Evolutionary conservation across 2,329 filamentous ascomycete species (phyloP).

Genomic region (Byssochlamys sp.): DNA sequence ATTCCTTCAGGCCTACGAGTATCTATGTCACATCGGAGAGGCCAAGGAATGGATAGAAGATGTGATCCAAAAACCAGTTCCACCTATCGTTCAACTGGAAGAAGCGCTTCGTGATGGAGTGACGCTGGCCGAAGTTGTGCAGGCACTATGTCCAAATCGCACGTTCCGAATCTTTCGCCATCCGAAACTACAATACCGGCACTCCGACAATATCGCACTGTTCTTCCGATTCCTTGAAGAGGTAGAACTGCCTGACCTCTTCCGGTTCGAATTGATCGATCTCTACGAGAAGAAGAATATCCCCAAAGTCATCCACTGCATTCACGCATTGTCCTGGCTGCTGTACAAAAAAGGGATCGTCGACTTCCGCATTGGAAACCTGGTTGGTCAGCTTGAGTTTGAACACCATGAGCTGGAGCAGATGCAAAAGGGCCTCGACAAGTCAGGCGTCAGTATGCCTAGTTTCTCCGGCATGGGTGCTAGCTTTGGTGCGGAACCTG

Average conservation of each 20-base stretch:
- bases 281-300: conserved; percentile 99
- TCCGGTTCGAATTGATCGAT: conserved; percentile 93
- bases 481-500: conserved; percentile 78
- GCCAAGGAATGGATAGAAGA: conserved; percentile 99
- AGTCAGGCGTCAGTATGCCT: conserved; percentile 88
- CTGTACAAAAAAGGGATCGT: conserved; percentile 89
- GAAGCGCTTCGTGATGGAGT: conserved; percentile 87
- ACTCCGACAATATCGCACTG: conserved; percentile 94
- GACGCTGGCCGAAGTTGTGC: conserved; percentile 85
- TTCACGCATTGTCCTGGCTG: conserved; percentile 95
- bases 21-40: conserved; percentile 96
- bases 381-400: conserved; percentile 92
- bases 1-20: conserved; percentile 93
- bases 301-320: conserved; percentile 97
- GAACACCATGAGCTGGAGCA: conserved; percentile 95
- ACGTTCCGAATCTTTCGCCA: conserved; percentile 75
- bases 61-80: conserved; percentile 72
- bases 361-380: conserved; percentile 88
- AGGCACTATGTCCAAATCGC: conserved; percentile 70
- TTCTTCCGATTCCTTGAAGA: conserved; percentile 93
- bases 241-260: conserved; percentile 84
- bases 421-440: conserved; percentile 93
- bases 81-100: conserved; percentile 85
- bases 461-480: conserved; percentile 96
- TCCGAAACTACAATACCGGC: conserved; percentile 77